A percentile compares a stretch with the other conserved stretches of the same genome.
Conservation (phyloP, 768 basidiomycete genomes). For the Mycena polygramma region DNA sequence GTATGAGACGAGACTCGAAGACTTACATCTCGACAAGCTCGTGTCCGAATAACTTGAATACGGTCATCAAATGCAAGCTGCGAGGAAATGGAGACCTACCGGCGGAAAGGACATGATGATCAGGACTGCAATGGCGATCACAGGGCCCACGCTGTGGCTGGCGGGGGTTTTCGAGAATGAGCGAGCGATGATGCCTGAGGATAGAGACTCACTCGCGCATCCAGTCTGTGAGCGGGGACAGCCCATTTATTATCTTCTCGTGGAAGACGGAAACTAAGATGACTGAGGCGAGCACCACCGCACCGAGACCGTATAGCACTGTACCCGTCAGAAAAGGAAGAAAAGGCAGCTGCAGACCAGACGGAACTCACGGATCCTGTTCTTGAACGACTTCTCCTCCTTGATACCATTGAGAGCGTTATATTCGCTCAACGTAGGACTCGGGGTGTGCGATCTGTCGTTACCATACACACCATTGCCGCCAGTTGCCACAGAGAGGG, state of each 20-base stretch:
- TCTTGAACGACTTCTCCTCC: background rate
- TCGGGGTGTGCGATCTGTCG: constrained; percentile 10
- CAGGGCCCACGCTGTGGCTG: constrained; percentile 6
- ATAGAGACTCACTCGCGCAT: constrained; percentile 2
- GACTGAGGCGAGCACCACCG: background rate
- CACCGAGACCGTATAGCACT: background rate
- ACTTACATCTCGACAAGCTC: constrained; percentile 15
- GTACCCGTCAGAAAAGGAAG: background rate
- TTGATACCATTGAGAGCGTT: constrained; percentile 18
- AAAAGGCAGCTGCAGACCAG: background rate
- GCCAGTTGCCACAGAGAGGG: background rate
- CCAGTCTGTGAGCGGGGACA: constrained; percentile 16
- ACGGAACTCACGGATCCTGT: constrained; percentile 9
- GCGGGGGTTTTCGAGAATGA: background rate
- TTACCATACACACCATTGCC: background rate
- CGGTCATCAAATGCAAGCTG: no score
- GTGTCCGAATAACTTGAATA: constrained; percentile 21
- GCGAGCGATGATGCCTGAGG: background rate
- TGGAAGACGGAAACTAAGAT: constrained; percentile 16
- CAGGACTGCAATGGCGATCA: constrained; percentile 16
- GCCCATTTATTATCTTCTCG: constrained; percentile 19
- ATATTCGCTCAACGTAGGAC: constrained; percentile 25
- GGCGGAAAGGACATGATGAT: constrained; percentile 29
- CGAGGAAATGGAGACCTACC: background rate
- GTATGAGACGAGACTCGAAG: no score